phyloP scores from a whole-genome alignment of 2,329 filamentous ascomycete genomes.

The Botrytis cinerea region DNA sequence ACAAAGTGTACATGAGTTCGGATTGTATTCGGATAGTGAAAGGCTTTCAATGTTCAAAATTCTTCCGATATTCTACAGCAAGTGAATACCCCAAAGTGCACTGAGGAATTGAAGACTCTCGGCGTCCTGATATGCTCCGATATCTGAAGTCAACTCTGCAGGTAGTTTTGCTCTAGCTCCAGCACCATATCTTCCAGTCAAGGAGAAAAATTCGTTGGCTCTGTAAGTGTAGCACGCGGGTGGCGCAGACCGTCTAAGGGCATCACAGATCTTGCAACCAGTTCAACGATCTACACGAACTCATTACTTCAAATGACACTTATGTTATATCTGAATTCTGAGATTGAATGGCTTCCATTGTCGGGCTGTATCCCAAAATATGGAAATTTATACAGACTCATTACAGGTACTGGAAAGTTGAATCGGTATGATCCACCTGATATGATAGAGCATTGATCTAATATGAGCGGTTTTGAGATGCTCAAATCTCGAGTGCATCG shows the following conservation, averaged over 20 bases:
- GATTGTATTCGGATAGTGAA: not conserved
- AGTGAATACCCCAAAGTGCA: not conserved
- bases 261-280: too few species aligned
- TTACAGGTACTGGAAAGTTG: too few species aligned
- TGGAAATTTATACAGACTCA: too few species aligned
- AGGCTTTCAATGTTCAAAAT: not conserved
- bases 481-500: too few species aligned
- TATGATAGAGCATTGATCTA: too few species aligned
- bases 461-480: too few species aligned
- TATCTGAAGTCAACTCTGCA: not conserved
- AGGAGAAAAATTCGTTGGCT: too few species aligned
- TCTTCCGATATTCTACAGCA: not conserved
- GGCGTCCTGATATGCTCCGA: not conserved
- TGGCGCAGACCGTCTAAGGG: too few species aligned
- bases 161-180: too few species aligned
- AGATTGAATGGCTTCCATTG: not conserved
- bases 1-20: not conserved
- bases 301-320: not conserved
- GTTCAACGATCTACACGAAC: not conserved
- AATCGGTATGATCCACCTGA: not conserved
- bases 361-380: too few species aligned
- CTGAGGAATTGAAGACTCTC: not conserved
- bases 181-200: too few species aligned
- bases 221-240: too few species aligned
- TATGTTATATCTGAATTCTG: rapidly evolving